Percentiles rank a stretch among this genome's conserved stretches.
phyloP scores from a whole-genome alignment of 306 rosid species.

The Argentina anserina region DNA sequence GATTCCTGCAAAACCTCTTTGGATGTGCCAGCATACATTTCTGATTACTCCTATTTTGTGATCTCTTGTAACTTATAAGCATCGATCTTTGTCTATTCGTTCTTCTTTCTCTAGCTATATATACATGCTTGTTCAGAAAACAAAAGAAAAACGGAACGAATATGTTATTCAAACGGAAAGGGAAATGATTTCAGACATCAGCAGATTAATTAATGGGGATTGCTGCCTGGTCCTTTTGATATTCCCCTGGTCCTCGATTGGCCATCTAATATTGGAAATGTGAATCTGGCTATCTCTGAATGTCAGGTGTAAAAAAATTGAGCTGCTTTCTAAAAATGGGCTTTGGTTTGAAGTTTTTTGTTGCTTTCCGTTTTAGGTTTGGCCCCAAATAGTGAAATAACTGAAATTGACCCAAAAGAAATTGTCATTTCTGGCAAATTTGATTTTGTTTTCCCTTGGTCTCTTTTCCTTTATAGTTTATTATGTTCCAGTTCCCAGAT shows the following conservation, averaged over 20 bases:
- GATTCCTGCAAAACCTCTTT: slow-evolving; percentile 36
- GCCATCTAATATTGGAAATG: not conserved
- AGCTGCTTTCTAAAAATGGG: not conserved
- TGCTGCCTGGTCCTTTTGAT: not conserved
- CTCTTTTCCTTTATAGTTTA: no score
- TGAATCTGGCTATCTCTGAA: not conserved
- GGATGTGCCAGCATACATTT: slow-evolving; percentile 37
- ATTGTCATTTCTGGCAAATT: not conserved
- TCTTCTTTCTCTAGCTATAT: not conserved
- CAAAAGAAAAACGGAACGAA: not conserved
- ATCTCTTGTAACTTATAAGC: not conserved
- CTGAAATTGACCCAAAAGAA: not conserved
- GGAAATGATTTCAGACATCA: not conserved
- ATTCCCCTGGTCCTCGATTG: not conserved
- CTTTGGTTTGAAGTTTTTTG: not conserved
- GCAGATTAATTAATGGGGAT: not conserved
- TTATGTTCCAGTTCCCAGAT: not conserved
- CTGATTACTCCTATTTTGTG: not conserved
- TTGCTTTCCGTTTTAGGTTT: not conserved
- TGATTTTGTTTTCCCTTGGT: not conserved
- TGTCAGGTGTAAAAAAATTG: not conserved
- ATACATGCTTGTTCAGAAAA: not conserved
- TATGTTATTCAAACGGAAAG: not conserved
- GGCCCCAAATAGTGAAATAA: not conserved
- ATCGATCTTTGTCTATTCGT: not conserved